Evolutionary conservation across 495 filamentous ascomycete species (phyloP).

Genomic region (Aspergillus nidulans): DNA sequence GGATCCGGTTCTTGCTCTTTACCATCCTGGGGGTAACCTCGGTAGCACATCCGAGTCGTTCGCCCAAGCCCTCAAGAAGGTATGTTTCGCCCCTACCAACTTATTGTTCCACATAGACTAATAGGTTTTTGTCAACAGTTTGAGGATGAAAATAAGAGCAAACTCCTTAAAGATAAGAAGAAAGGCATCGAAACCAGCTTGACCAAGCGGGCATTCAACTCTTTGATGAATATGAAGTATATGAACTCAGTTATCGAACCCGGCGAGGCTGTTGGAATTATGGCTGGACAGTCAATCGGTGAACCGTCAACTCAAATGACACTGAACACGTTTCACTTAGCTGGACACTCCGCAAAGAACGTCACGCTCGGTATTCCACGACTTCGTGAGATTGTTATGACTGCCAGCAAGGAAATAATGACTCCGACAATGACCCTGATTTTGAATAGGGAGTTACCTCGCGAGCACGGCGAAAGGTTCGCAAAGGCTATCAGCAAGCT

Average conservation of each 20-base stretch:
- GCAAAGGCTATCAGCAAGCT: slow-evolving; percentile 91
- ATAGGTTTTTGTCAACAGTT: slow-evolving; percentile 48
- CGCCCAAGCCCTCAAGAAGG: slow-evolving; percentile 55
- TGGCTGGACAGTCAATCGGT: slow-evolving; percentile 93
- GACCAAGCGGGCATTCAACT: slow-evolving; percentile 72
- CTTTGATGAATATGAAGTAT: slow-evolving; percentile 85
- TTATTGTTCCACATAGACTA: slow-evolving; percentile 15
- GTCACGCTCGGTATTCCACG: slow-evolving; percentile 98
- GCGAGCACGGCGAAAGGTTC: slow-evolving; percentile 69
- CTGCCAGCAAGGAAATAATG: slow-evolving; percentile 78
- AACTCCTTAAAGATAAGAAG: slow-evolving; percentile 74
- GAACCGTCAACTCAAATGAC: slow-evolving; percentile 99
- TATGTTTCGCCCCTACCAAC: slow-evolving; percentile 20
- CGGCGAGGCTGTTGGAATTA: slow-evolving; percentile 95
- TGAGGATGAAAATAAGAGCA: slow-evolving; percentile 69
- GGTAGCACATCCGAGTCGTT: slow-evolving; percentile 91
- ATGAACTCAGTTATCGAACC: slow-evolving; percentile 90
- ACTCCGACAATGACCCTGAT: slow-evolving; percentile 91
- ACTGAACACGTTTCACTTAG: slow-evolving; percentile 99
- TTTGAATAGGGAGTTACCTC: slow-evolving; percentile 66
- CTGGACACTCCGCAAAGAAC: slow-evolving; percentile 96
- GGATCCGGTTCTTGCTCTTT: slow-evolving; percentile 71
- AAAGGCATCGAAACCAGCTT: slow-evolving; percentile 50
- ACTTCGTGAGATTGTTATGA: slow-evolving; percentile 97
- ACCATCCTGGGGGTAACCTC: slow-evolving; percentile 68